Conservation (phyloP, 1,284 basidiomycete species). For the Heimioporus punctisporus region DNA sequence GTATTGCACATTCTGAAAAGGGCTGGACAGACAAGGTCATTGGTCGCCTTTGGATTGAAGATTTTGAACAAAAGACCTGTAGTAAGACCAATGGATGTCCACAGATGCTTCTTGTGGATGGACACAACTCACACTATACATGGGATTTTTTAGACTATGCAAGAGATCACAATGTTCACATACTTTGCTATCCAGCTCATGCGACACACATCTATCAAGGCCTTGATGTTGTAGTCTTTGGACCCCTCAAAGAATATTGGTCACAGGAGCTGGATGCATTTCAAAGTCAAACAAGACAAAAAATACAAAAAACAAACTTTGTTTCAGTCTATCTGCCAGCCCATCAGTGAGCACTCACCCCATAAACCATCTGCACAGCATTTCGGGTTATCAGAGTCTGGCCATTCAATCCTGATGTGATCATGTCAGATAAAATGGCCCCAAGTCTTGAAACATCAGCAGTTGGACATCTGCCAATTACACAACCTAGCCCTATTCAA, state of each 20-base stretch:
- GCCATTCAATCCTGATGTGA: neutral
- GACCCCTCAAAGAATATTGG: neutral
- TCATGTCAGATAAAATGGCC: neutral
- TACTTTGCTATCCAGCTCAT: neutral
- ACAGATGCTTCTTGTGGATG: neutral
- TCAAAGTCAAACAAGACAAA: neutral
- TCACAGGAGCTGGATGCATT: neutral
- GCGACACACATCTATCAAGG: conserved; percentile 1
- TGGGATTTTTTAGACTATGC: neutral
- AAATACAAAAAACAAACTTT: neutral
- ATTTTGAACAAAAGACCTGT: neutral
- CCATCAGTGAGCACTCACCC: neutral
- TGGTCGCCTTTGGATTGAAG: neutral
- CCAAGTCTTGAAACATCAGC: neutral
- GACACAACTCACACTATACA: conserved; percentile 4
- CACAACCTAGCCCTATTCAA: too few species aligned
- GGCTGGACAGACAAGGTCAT: conserved; percentile 1
- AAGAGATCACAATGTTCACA: neutral
- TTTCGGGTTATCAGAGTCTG: neutral
- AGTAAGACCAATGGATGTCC: neutral
- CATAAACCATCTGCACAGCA: neutral
- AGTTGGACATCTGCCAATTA: too few species aligned
- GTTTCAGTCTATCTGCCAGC: neutral
- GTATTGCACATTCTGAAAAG: neutral
- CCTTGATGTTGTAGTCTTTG: neutral